Base-by-base conservation (phyloP, 305 asterid species). In the Ajuga reptans region DNA sequence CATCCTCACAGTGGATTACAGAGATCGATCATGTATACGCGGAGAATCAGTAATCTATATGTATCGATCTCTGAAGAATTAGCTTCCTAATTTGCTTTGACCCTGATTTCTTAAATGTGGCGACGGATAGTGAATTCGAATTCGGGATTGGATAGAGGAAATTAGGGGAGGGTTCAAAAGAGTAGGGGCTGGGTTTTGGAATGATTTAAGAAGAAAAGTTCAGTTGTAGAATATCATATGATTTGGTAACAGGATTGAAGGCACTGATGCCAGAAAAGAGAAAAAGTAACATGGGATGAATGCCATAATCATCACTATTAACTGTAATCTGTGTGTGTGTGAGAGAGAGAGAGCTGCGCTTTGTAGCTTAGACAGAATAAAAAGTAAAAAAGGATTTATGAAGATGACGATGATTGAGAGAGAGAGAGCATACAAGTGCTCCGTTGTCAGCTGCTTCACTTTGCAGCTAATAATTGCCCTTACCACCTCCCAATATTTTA, bases 381-480 rank as follows among this genome's bases (percentile, higher is more conserved):
- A 55, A 31, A 58, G 76, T 57, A 42, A 31, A 42, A 31, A 31
- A 46, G 74, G 82, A 78, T 69, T 71, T 71, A 75, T 67, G 83
- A 79, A 61, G 68, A 75, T 75, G 83, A 79, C 71, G 77, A 78
- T 78, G 79, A 74, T 74, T 75, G 83, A 67, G 73, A 55, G 67
- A 68, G 33, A 27, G 66, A 42, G 75, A 68, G 71, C 33, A 47
- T n/a, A 54, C 43, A 52, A 45, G 60, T 66, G 81, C 77, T 37
- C 67, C 58, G 81, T 67, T 72, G 81, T 77, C 77, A 77, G 81
- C 77, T 45, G 75, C 72, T 72, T 67, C 72, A 46, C 75, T 77
- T 66, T 76, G 80, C 70, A 76, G 72, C 72, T 72, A 77, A 77
- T 77, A 77, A 77, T 77, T 77, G 77, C 72, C 43, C 71, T 71